Evolutionary conservation across 164 flowering plant genomes (phyloP), one percentile per base, ranked within the genome.

Genomic region (Vitis rotundifolia): DNA sequence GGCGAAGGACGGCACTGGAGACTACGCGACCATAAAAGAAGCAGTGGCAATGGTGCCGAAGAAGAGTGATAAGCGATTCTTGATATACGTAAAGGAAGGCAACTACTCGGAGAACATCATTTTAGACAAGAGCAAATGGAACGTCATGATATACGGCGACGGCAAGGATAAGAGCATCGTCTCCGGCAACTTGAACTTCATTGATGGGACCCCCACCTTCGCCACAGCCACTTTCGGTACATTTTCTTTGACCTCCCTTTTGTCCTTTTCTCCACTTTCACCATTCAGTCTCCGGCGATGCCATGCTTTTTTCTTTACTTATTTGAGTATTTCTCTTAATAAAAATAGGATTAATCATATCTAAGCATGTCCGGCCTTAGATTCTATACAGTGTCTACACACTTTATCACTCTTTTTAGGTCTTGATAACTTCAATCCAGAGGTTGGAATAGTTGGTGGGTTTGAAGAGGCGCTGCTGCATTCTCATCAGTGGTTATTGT

Each of bases 191-290:
- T 2, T 67, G 77, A 91, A 88, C 63, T 70, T 82, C n/a, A 60
- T 84, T 1, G 93, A 89, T 19, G 95, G 98, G 12, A 86, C 88
- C 3, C 87, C 92, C 0, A 88, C 98, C 1, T 88, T 83, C 70
- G 13, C 75, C 22, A 81, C 91, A 0, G 97, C 94, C 0, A 87
- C 98, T 44, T 80, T 89, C 69, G 84, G 98, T 89, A 79, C 66
- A 78, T 68, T 5, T 22, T 18, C 11, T 57, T 10, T 14, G 0
- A 49, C 55, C 29, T 37, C 12, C 49, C 49, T 65, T 28, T 18
- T 18, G 53, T 13, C 10, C 31, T 9, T 69, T 60, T 37, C n/a
- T 31, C 10, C 16, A 31, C 51, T 5, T 1, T 47, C 48, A 3
- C 11, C 50, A 14, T 61, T 37, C 44, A 37, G 5, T 37, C 44